Evolutionary conservation across 441 rosid species (phyloP), one percentile per base, ranked within the genome.

Genomic region (Populus tomentosa): DNA sequence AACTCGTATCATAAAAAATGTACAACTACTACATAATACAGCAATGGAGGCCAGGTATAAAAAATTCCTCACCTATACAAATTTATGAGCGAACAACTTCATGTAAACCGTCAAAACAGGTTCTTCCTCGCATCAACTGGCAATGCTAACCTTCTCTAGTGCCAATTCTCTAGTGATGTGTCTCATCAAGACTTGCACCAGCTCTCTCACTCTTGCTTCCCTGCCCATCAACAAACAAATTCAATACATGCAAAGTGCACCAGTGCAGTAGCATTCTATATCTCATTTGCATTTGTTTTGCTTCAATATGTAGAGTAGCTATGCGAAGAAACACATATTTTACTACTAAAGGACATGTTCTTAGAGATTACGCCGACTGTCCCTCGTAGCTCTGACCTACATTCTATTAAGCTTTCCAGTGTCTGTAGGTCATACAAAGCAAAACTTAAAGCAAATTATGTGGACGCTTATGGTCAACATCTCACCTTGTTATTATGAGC

Each of bases 401-500:
- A 10, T 42, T 50, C 23, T 7, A 42, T 46, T 26, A n/a, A 71
- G 63, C 10, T 71, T 70, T 69, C 71, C 71, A 36, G 50, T 18
- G 28, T 14, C 28, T 14, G 36, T 18, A 71, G 36, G 53, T 21
- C 72, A 38, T 46, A 24, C 21, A 26, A 70, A 8, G 5, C 1
- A 46, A 13, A 46, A 46, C 18, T 13, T 13, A 0, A 2, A 28
- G 30, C 30, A 28, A 28, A 28, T 28, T 28, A 28, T 28, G 30
- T 28, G 30, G 30, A 28, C 30, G 30, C 30, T 28, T 3, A 56
- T 77, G 75, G 69, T 13, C 3, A 46, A 8, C 26, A 21, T 77
- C 89, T 88, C 82, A 96, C 99, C 98, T 89, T 68, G 98, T 88
- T 80, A 84, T 80, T 23, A 97, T 89, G 23, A 97, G 93, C 85